Base-by-base conservation (phyloP, 2,329 filamentous ascomycete genomes). In the Fusarium nodosum region DNA sequence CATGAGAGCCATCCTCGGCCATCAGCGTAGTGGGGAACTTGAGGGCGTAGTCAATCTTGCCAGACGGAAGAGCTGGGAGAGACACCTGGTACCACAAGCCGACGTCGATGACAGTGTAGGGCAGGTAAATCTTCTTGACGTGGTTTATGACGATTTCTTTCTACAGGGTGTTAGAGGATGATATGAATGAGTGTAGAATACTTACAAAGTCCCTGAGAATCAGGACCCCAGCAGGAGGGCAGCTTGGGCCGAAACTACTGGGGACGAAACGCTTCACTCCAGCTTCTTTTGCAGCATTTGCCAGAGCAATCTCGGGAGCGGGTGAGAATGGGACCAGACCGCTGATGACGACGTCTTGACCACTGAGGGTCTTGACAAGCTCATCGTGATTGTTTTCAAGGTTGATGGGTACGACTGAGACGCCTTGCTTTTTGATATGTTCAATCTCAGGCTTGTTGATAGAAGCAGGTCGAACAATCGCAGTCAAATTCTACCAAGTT, bases 1-100 rank as follows among this genome's bases (percentile, higher is more conserved):
- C 79, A 1, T 75, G 75, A 18, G 82, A 79, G 1, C 86, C 86
- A 61, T 84, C 81, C 4, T 82, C 84, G 26, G 78, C 74, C 20
- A 87, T 78, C 38, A 77, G 75, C 34, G 79, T 74, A 22, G 78
- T 76, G 3, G 77, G 74, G 0, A 75, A 70, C 5, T 77, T 74
- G 61, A 81, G 72, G 24, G 79, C 79, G 33, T 71, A 68, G 41
- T 71, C 68, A 18, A 71, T 75, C 8, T 66, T 72, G 1, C 76
- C 77, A 8, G 77, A 79, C 5, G 76, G 72, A 0, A 79, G 54
- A 22, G 53, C 28, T 0, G 76, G 77, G 4, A 74, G 31, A 28
- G 78, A 77, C 31, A 84, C 68, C 69, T 88, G 85, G 71, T 86
- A 85, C 87, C 87, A 89, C 78, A 79, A 87, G n/a, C 86, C 87